Conservation (phyloP, 2,329 filamentous ascomycete species). For the Cordyceps farinosa region DNA sequence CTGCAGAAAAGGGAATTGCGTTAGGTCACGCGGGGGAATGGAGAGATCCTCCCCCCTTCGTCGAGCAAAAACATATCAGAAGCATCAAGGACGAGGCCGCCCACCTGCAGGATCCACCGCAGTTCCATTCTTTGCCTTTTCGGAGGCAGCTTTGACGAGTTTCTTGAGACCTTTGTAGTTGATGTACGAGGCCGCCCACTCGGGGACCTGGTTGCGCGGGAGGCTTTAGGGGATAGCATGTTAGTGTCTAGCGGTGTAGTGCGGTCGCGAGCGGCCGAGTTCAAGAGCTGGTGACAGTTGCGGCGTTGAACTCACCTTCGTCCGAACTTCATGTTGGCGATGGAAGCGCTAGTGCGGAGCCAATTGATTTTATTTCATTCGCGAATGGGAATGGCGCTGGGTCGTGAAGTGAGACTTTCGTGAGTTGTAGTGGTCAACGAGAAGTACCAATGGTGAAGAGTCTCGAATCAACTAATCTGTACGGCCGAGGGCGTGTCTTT, state of each 20-base stretch:
- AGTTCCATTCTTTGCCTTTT: conserved; percentile 62
- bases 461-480: background rate
- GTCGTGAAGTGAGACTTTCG: background rate
- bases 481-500: background rate
- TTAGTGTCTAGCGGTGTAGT: conserved; percentile 24
- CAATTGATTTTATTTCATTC: conserved; percentile 4
- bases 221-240: conserved; percentile 45
- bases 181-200: conserved; percentile 82
- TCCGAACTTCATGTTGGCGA: conserved; percentile 57
- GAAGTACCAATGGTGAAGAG: background rate
- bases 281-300: background rate
- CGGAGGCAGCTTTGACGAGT: conserved; percentile 78
- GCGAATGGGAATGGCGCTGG: background rate
- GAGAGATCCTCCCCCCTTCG: conserved; percentile 25
- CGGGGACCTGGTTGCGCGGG: conserved; percentile 78
- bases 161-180: conserved; percentile 93
- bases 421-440: background rate
- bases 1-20: conserved; percentile 45
- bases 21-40: conserved; percentile 30
- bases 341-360: background rate
- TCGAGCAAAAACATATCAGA: conserved; percentile 10
- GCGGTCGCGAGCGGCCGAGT: background rate
- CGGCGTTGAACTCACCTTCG: conserved; percentile 47
- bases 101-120: conserved; percentile 88
- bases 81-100: conserved; percentile 33